Percentiles rank a stretch among this genome's conserved stretches.
Evolutionary conservation across 768 basidiomycete species (phyloP).

Genomic region (Tylopilus sp.): DNA sequence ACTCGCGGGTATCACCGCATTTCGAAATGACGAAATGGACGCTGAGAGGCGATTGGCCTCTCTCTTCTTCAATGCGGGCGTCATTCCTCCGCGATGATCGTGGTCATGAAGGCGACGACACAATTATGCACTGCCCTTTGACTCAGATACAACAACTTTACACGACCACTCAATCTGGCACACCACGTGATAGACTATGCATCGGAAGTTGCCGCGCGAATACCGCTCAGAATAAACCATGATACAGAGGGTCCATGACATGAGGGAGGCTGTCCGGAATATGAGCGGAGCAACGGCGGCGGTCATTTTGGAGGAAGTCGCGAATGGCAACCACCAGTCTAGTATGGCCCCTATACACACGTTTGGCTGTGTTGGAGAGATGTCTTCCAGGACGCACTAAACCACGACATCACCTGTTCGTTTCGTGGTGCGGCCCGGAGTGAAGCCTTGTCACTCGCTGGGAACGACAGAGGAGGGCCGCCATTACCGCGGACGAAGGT

Average conservation of each 20-base stretch:
- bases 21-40: constrained; percentile 9
- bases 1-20: constrained; percentile 5
- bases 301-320: neutral
- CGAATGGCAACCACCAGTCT: neutral
- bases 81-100: constrained; percentile 22
- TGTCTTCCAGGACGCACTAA: neutral
- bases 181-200: neutral
- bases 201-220: neutral
- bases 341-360: neutral
- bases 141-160: constrained; percentile 2
- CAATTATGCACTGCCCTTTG: constrained; percentile 16
- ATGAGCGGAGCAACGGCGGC: constrained; percentile 9
- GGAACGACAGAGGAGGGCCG: neutral
- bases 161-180: neutral
- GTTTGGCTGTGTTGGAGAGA: neutral
- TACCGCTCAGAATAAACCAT: constrained; percentile 1
- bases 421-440: constrained; percentile 6
- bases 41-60: constrained; percentile 16
- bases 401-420: neutral
- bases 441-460: neutral
- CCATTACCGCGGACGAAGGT: constrained; percentile 21
- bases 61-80: no score
- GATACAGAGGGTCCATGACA: constrained; percentile 1
- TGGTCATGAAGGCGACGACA: constrained; percentile 10
- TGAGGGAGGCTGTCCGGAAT: constrained; percentile 10